Evolutionary conservation across 2,329 filamentous ascomycete genomes (phyloP), one percentile per base, ranked within the genome.

Genomic region (Trichoderma simmonsii): DNA sequence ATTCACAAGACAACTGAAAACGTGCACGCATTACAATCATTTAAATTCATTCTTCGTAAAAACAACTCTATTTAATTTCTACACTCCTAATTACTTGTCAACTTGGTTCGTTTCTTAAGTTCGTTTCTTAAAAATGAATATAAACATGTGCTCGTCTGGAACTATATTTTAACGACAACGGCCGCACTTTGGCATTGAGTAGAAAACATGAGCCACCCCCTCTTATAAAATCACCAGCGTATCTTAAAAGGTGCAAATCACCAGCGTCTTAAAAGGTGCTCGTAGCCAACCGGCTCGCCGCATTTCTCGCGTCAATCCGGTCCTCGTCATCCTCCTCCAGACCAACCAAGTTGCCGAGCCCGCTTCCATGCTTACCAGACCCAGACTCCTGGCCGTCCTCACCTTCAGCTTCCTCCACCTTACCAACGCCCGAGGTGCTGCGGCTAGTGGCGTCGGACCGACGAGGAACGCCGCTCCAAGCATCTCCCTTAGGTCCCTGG

Each of bases 401-500:
- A 72, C 80, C 81, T 77, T 88, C 80, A 78, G 84, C 88, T 73
- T 91, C 91, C 77, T 93, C 91, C 15, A 91, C 83, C 32, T 87
- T 86, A n/a, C 88, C 85, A 74, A 91, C 88, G 62, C 92, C 90
- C 71, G 92, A 94, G 6, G 57, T 15, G 75, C 91, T 95, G 77
- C 94, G 88, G 78, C 88, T 92, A 71, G 94, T 83, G n/a, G 90
- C 91, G 77, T 97, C 93, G 34, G 91, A 90, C 70, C 93, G 89
- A 73, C 96, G 89, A 43, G 95, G 93, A 32, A 98, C 94, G 72
- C 96, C 96, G 77, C 94, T 97, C 96, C 96, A 99, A 18, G 96
- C 92, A 81, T 99, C 96, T n/a, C 96, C 96, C 84, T 97, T 97
- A 64, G 96, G 95, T 0, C 96, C 96, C 82, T 99, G 96, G 77